Evolutionary conservation across 306 rosid genomes (phyloP), one percentile per base, ranked within the genome.

Genomic region (Vigna radiata): DNA sequence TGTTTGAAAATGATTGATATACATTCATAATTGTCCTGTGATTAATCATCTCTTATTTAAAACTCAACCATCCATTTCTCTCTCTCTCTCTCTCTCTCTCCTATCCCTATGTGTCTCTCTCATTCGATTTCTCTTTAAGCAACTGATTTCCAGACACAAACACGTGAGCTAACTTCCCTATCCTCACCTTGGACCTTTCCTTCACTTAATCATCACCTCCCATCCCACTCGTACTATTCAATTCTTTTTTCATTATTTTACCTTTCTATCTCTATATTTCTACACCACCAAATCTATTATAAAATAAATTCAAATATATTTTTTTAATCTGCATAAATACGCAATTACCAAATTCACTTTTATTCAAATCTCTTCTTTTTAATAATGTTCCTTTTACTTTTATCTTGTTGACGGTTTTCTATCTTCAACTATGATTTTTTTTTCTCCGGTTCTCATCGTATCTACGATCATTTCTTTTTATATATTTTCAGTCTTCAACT

Each of bases 141-240:
- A 89, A 88, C 88, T 80, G 85, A 83, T 79, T 85, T 77, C 14
- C 85, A 78, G 91, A 91, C 94, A 87, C 21, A 79, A 88, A 89
- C 97, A 88, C 93, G 95, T 89, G 94, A 91, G 75, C 95, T 82
- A 91, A 89, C 93, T 81, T 79, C 89, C 90, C 87, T 89, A 84
- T 80, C 88, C 85, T 79, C 81, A 81, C 84, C 85, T 81, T 75
- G 53, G 65, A 77, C 86, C 77, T 54, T 86, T 75, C 82, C 70
- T 80, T 75, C 77, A 72, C 83, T 83, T 86, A 75, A 86, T 83
- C 90, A 86, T 84, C 78, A 81, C 85, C 83, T 70, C 70, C 79
- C 79, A 70, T 54, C 83, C 66, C 48, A 81, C 66, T 80, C 70
- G 8, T 39, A 39, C 53, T 37, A 25, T 74, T 17, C 11, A 46